Percentiles rank a stretch among this genome's conserved stretches.
Evolutionary conservation across 805 yeast genomes (phyloP).

Genomic region (Wickerhamomyces silvicola): DNA sequence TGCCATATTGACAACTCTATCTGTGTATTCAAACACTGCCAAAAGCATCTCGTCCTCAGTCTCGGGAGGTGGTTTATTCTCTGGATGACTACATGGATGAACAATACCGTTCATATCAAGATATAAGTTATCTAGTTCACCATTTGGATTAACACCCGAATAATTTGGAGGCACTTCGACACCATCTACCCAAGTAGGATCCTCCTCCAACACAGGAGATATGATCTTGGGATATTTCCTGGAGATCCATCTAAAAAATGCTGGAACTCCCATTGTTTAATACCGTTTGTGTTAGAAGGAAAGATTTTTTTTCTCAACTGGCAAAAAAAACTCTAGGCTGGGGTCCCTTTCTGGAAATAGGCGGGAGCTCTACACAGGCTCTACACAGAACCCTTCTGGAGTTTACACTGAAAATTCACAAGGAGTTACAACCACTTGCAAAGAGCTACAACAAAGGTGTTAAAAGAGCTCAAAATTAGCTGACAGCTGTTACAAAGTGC

Average conservation of each 20-base stretch:
- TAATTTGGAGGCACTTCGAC: constrained; percentile 60
- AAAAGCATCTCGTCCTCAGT: constrained; percentile 96
- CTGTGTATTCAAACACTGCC: constrained; percentile 89
- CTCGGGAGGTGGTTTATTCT: constrained; percentile 90
- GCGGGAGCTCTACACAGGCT: too few relatives aligned
- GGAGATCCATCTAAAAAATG: constrained; percentile 94
- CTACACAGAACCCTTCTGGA: too few relatives aligned
- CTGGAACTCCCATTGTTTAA: constrained; percentile 84
- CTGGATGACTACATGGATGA: constrained; percentile 99
- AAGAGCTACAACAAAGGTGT: too few relatives aligned
- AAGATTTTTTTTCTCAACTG: constrained; percentile 1
- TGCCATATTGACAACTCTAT: constrained; percentile 87
- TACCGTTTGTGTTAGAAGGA: too few relatives aligned
- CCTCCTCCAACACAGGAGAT: constrained; percentile 81
- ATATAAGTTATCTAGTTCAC: constrained; percentile 89
- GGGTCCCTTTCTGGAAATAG: too few relatives aligned
- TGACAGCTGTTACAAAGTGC: too few relatives aligned
- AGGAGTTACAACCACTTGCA: too few relatives aligned
- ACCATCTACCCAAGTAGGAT: constrained; percentile 51
- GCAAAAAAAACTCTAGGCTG: background rate
- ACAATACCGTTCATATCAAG: constrained; percentile 99
- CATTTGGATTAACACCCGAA: constrained; percentile 81
- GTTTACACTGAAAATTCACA: too few relatives aligned
- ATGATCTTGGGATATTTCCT: constrained; percentile 90
- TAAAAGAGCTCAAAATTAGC: too few relatives aligned